Evolutionary conservation across 208 protist genomes (phyloP).

Genomic region (Trichomonas vaginalis): DNA sequence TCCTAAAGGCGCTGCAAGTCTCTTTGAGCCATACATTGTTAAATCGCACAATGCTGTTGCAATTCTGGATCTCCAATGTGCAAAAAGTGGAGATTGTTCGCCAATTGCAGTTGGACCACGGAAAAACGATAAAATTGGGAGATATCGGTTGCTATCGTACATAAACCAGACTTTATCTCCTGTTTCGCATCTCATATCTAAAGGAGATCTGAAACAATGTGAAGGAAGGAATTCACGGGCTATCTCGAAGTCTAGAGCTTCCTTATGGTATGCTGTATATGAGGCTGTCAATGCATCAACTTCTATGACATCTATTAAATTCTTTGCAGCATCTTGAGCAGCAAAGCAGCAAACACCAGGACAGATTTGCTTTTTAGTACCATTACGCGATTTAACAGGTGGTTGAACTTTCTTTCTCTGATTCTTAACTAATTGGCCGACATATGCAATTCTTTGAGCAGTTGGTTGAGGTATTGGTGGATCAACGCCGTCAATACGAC

Average conservation of each 20-base stretch:
- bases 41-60: not conserved
- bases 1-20: not conserved
- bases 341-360: not conserved
- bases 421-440: not conserved
- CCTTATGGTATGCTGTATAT: not conserved
- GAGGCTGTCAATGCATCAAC: not conserved
- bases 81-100: not conserved
- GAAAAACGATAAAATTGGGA: not conserved
- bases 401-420: not conserved
- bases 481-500: not conserved
- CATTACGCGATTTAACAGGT: not conserved
- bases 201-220: not conserved
- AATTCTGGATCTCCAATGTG: not conserved
- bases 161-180: not conserved
- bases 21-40: not conserved
- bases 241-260: not conserved
- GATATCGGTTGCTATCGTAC: not conserved
- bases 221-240: not conserved
- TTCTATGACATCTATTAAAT: not conserved
- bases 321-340: not conserved
- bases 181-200: not conserved
- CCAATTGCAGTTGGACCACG: not conserved
- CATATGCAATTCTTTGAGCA: not conserved
- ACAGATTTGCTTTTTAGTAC: not conserved
- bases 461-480: not conserved